These are phyloP conservation scores for Plasmopara halstedii DNA, from an alignment of 352 stramenopile genomes.

Conservation along the genomic window DNA sequence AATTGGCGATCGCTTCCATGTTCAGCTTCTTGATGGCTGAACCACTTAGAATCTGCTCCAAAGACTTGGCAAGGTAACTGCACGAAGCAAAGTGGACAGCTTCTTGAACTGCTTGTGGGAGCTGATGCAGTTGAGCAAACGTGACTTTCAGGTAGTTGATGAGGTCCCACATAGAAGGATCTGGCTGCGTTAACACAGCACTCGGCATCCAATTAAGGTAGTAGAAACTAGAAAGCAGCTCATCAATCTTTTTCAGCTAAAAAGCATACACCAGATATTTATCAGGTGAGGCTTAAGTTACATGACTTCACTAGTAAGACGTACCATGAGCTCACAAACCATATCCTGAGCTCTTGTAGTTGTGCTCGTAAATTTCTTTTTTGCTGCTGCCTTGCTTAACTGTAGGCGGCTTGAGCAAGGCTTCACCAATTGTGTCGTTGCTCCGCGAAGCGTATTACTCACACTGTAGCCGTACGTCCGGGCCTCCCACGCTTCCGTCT, in stretches of 20 bases:
- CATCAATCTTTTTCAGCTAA: constrained; percentile 78
- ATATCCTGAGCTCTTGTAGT: constrained; percentile 74
- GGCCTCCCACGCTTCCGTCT: constrained; percentile 65
- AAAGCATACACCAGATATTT: neutral
- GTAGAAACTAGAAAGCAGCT: constrained; percentile 66
- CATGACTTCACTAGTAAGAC: too few species aligned
- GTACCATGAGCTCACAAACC: constrained; percentile 77
- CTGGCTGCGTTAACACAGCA: constrained; percentile 46
- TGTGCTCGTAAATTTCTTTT: constrained; percentile 79
- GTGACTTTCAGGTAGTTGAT: constrained; percentile 83
- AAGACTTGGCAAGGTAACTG: constrained; percentile 68
- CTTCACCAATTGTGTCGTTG: constrained; percentile 31
- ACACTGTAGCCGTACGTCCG: constrained; percentile 65
- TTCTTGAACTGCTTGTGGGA: constrained; percentile 51
- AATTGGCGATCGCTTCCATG: constrained; percentile 60
- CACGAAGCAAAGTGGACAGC: constrained; percentile 71
- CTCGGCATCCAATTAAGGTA: constrained; percentile 69
- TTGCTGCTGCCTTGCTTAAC: constrained; percentile 55
- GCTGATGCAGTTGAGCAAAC: constrained; percentile 51
- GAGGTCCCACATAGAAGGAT: constrained; percentile 75
- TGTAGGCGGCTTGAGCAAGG: constrained; percentile 42
- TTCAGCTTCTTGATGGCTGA: constrained; percentile 58
- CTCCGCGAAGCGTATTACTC: constrained; percentile 44
- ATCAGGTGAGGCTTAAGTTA: too few species aligned
- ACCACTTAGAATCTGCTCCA: constrained; percentile 63